These are phyloP conservation scores for Jimgerdemannia flammicorona DNA, from an alignment of 192 early-diverging fungal genomes.

Conservation along the genomic window DNA sequence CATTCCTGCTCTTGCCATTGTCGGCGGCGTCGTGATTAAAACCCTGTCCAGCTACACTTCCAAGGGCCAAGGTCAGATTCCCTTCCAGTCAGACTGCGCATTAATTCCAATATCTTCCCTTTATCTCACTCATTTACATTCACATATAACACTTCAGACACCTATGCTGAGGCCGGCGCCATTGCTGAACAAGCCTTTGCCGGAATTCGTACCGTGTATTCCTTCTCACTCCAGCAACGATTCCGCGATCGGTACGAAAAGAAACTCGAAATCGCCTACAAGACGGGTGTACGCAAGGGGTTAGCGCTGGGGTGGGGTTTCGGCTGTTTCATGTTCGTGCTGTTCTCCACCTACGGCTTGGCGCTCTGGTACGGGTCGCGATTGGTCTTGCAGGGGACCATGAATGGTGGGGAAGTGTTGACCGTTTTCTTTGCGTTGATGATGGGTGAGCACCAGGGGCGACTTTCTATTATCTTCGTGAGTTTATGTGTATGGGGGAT, in stretches of 20 bases:
- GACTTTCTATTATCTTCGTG: too few relatives aligned
- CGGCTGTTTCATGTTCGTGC: conserved; percentile 70
- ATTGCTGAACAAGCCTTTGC: conserved; percentile 84
- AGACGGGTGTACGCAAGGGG: conserved; percentile 60
- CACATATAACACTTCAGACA: conserved; percentile 28
- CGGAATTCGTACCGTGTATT: conserved; percentile 79
- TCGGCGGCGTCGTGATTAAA: conserved; percentile 33
- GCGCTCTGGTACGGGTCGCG: conserved; percentile 82
- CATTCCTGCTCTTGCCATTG: conserved; percentile 64
- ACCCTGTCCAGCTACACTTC: conserved; percentile 43
- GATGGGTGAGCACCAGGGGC: conserved; percentile 52
- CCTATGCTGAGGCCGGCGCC: conserved; percentile 80
- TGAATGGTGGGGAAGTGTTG: conserved; percentile 52
- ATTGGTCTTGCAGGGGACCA: conserved; percentile 42
- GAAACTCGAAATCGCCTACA: conserved; percentile 60
- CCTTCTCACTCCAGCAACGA: conserved; percentile 78
- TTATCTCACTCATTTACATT: conserved; percentile 4
- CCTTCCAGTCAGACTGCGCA: too few relatives aligned
- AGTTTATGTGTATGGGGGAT: too few relatives aligned
- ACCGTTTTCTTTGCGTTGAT: conserved; percentile 89
- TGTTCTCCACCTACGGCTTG: conserved; percentile 75
- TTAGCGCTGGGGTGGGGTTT: conserved; percentile 57
- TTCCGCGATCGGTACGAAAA: conserved; percentile 58
- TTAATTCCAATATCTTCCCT: neutral
- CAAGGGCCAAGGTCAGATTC: conserved; percentile 29